phyloP scores from a whole-genome alignment of 805 yeast species.

The Schwanniomyces polymorphus region DNA sequence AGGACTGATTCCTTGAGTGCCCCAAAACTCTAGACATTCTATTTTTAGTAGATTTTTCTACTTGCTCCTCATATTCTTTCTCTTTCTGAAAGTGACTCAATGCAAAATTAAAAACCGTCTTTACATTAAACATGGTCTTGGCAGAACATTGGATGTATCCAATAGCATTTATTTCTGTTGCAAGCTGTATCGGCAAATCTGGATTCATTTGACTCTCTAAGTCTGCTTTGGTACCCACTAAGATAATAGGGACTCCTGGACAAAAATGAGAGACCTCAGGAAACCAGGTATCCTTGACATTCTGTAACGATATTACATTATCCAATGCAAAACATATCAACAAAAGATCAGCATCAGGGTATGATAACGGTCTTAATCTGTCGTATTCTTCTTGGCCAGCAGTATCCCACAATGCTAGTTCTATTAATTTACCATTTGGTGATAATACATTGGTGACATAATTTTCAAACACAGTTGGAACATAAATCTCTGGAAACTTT shows the following conservation, averaged over 20 bases:
- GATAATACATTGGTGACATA: slow-evolving; percentile 64
- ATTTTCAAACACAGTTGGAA: slow-evolving; percentile 83
- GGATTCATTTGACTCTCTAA: slow-evolving; percentile 38
- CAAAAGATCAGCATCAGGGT: slow-evolving; percentile 75
- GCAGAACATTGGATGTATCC: slow-evolving; percentile 83
- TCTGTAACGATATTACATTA: slow-evolving; percentile 60
- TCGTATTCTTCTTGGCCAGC: slow-evolving; percentile 91
- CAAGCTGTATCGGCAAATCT: slow-evolving; percentile 52
- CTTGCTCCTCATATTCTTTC: slow-evolving; percentile 33
- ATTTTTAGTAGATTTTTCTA: slow-evolving; percentile 32
- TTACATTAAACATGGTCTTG: slow-evolving; percentile 62
- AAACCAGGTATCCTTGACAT: slow-evolving; percentile 78
- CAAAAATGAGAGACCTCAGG: slow-evolving; percentile 86
- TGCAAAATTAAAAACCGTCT: slow-evolving; percentile 67
- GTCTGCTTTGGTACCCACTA: slow-evolving; percentile 86
- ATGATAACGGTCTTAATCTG: slow-evolving; percentile 73
- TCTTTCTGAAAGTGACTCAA: slow-evolving; percentile 43
- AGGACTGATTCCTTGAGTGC: slow-evolving; percentile 24
- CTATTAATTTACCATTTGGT: slow-evolving; percentile 75
- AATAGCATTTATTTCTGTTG: slow-evolving; percentile 63
- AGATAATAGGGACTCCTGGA: slow-evolving; percentile 70
- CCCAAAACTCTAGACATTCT: slow-evolving; percentile 36
- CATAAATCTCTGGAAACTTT: slow-evolving; percentile 67
- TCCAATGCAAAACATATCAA: slow-evolving; percentile 76
- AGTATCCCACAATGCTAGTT: slow-evolving; percentile 83